phyloP scores from a whole-genome alignment of 148 eudicot species.

The Heliosperma pusillum region DNA sequence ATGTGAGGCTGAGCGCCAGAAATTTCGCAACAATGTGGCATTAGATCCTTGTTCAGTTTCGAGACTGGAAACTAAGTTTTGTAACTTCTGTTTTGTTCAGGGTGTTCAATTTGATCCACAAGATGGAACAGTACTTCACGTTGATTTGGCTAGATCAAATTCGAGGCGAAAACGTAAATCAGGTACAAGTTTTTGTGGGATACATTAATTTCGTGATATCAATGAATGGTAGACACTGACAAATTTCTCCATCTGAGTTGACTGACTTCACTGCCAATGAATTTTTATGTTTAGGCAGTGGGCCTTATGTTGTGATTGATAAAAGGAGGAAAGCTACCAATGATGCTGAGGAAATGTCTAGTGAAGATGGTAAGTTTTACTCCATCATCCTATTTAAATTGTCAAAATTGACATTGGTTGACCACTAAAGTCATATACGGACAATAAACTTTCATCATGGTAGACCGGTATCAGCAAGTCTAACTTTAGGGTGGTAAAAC shows the following conservation, averaged over 20 bases:
- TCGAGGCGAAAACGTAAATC: slow-evolving; percentile 67
- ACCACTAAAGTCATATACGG: neutral
- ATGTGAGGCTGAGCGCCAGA: neutral
- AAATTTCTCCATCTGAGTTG: neutral
- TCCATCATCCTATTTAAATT: neutral
- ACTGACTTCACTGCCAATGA: slow-evolving; percentile 7
- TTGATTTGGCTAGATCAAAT: slow-evolving; percentile 90
- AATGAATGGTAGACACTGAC: neutral
- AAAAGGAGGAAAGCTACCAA: slow-evolving; percentile 40
- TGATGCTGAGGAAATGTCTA: slow-evolving; percentile 54
- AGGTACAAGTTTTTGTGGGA: slow-evolving; percentile 33
- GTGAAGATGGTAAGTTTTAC: slow-evolving; percentile 59
- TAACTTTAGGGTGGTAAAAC: neutral
- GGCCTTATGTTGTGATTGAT: slow-evolving; percentile 90
- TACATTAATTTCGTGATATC: neutral
- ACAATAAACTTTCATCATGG: neutral
- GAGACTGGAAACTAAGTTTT: neutral
- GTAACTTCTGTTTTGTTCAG: slow-evolving; percentile 36
- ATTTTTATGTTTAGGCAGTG: slow-evolving; percentile 50
- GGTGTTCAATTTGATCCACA: slow-evolving; percentile 88
- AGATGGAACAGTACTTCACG: slow-evolving; percentile 62
- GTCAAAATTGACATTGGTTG: neutral
- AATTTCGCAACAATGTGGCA: neutral
- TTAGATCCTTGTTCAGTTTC: neutral
- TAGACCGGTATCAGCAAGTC: neutral